These are phyloP conservation scores for Fomes fomentarius DNA, from an alignment of 1,284 basidiomycete species.

Conservation along the genomic window DNA sequence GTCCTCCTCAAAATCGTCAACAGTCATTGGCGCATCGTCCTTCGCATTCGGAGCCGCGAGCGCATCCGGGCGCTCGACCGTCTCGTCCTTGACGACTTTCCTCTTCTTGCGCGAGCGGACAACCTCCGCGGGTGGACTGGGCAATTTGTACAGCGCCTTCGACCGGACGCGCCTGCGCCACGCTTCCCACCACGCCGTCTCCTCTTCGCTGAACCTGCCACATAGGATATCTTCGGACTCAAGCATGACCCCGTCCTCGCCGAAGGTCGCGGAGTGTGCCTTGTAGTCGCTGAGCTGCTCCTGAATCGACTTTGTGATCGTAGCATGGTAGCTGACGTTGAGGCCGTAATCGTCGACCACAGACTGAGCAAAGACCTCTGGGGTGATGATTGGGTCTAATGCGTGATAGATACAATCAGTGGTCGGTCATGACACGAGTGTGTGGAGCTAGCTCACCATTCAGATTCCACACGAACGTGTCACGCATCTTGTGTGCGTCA, in stretches of 20 bases:
- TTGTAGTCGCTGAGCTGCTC: slow-evolving; percentile 86
- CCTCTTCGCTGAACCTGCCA: slow-evolving; percentile 56
- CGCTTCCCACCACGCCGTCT: slow-evolving; percentile 67
- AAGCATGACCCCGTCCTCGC: slow-evolving; percentile 37
- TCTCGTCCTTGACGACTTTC: slow-evolving; percentile 38
- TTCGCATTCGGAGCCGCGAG: not conserved
- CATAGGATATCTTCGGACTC: slow-evolving; percentile 38
- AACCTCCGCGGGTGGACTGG: slow-evolving; percentile 25
- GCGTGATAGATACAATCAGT: not conserved
- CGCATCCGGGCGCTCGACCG: slow-evolving; percentile 14
- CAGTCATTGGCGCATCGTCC: slow-evolving; percentile 28
- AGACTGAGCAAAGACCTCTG: slow-evolving; percentile 88
- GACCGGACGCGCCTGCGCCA: slow-evolving; percentile 63
- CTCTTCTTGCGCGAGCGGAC: slow-evolving; percentile 38
- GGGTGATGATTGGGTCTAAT: slow-evolving; percentile 84
- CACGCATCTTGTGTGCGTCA: slow-evolving; percentile 88
- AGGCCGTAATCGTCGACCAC: slow-evolving; percentile 93
- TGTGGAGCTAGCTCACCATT: slow-evolving; percentile 63
- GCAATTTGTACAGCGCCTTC: slow-evolving; percentile 33
- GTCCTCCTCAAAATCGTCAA: slow-evolving; percentile 46
- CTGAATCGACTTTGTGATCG: slow-evolving; percentile 85
- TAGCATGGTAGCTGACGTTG: slow-evolving; percentile 66
- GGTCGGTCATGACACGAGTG: not conserved
- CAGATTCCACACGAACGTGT: slow-evolving; percentile 98
- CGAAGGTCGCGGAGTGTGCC: slow-evolving; percentile 52